Percentiles rank a stretch among this genome's conserved stretches.
These are phyloP conservation scores for Collybia mongolica DNA, from an alignment of 768 basidiomycete genomes.

Conservation along the genomic window DNA sequence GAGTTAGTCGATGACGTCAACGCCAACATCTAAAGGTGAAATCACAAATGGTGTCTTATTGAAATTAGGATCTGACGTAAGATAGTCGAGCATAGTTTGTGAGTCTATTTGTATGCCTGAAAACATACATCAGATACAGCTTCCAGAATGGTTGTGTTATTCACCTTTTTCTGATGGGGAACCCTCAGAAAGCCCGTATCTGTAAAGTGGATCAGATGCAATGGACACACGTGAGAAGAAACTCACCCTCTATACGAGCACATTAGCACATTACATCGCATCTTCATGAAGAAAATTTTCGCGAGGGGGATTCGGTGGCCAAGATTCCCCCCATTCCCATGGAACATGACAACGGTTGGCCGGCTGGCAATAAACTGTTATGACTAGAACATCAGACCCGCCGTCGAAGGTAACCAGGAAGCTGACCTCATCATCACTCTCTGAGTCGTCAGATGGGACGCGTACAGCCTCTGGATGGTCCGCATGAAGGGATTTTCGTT, in stretches of 20 bases:
- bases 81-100: constrained; percentile 76
- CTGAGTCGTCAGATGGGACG: constrained; percentile 33
- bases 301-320: constrained; percentile 92
- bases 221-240: background rate
- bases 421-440: constrained; percentile 59
- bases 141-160: constrained; percentile 5
- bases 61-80: constrained; percentile 61
- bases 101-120: constrained; percentile 84
- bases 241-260: constrained; percentile 88
- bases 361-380: constrained; percentile 45
- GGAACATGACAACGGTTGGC: constrained; percentile 92
- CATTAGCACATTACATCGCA: constrained; percentile 94
- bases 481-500: constrained; percentile 46
- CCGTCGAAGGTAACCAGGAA: background rate
- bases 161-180: constrained; percentile 81
- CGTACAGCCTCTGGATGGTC: constrained; percentile 27
- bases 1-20: background rate
- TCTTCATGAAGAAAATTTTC: constrained; percentile 72
- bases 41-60: constrained; percentile 65
- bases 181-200: constrained; percentile 89
- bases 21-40: background rate
- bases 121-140: background rate
- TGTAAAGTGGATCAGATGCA: constrained; percentile 22
- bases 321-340: constrained; percentile 85
- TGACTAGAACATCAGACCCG: background rate